These are phyloP conservation scores for Dendryphion nanum DNA, from an alignment of 2,329 filamentous ascomycete species.

Conservation along the genomic window DNA sequence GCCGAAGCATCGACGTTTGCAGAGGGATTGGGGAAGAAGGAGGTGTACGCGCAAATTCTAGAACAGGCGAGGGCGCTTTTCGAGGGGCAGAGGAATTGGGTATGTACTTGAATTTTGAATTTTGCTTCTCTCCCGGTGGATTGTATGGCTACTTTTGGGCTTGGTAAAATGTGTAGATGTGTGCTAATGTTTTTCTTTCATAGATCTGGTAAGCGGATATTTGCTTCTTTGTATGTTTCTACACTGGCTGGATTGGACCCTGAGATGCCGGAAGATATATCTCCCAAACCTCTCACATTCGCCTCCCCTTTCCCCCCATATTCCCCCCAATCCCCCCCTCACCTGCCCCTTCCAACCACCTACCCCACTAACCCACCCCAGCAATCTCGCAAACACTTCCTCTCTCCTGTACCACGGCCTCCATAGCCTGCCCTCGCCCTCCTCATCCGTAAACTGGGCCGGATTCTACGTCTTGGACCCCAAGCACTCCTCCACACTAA, in stretches of 20 bases:
- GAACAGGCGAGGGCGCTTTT: slow-evolving; percentile 69
- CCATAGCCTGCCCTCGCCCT: slow-evolving; percentile 67
- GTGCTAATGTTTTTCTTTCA: too few relatives aligned
- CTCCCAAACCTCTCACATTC: too few relatives aligned
- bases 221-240: too few relatives aligned
- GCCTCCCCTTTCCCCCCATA: too few relatives aligned
- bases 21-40: slow-evolving; percentile 63
- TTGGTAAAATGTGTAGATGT: too few relatives aligned
- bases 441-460: slow-evolving; percentile 72
- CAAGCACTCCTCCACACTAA: slow-evolving; percentile 52
- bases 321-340: neutral
- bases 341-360: neutral
- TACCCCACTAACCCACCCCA: neutral
- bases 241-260: neutral
- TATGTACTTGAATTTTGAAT: slow-evolving; percentile 36
- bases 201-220: too few relatives aligned
- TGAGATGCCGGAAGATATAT: too few relatives aligned
- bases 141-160: too few relatives aligned
- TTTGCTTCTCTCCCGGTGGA: too few relatives aligned
- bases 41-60: slow-evolving; percentile 72
- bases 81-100: slow-evolving; percentile 76
- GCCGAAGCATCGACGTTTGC: slow-evolving; percentile 76
- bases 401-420: slow-evolving; percentile 78
- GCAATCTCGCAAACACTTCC: slow-evolving; percentile 71
- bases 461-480: slow-evolving; percentile 72